Percentiles rank a stretch among this genome's conserved stretches.
Conservation (phyloP, 768 basidiomycete species). For the Agaricus blazei region DNA sequence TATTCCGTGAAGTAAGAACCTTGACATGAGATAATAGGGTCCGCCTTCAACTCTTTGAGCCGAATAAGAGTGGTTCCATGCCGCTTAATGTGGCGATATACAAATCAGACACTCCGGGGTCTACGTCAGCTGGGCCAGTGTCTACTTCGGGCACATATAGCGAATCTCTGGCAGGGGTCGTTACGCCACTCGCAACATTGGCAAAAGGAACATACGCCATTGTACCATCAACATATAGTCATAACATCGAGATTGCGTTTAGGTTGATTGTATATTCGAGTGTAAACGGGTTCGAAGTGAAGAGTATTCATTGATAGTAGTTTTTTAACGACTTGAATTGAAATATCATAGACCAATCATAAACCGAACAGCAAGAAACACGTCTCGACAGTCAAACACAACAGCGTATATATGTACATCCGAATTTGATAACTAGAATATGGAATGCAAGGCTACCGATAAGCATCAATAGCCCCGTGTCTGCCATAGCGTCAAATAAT, state of each 20-base stretch:
- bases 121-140: conserved; percentile 28
- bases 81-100: conserved; percentile 56
- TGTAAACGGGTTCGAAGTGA: conserved; percentile 20
- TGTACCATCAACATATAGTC: conserved; percentile 70
- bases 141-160: conserved; percentile 78
- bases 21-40: conserved; percentile 36
- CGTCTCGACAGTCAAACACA: neutral
- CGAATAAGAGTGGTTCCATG: conserved; percentile 29
- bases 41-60: conserved; percentile 57
- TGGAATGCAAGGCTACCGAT: conserved; percentile 11
- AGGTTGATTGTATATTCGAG: conserved; percentile 58
- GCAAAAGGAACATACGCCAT: conserved; percentile 63
- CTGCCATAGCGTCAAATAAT: conserved; percentile 9
- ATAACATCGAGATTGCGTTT: conserved; percentile 53
- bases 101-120: conserved; percentile 29
- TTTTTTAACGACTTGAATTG: too few relatives aligned
- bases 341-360: neutral
- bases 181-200: conserved; percentile 46
- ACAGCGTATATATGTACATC: neutral
- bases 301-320: neutral
- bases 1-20: neutral
- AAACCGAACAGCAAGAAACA: neutral
- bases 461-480: conserved; percentile 8
- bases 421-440: conserved; percentile 7
- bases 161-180: conserved; percentile 69